phyloP scores from a whole-genome alignment of 108 stramenopile species.

The Nitzschia inconspicua region DNA sequence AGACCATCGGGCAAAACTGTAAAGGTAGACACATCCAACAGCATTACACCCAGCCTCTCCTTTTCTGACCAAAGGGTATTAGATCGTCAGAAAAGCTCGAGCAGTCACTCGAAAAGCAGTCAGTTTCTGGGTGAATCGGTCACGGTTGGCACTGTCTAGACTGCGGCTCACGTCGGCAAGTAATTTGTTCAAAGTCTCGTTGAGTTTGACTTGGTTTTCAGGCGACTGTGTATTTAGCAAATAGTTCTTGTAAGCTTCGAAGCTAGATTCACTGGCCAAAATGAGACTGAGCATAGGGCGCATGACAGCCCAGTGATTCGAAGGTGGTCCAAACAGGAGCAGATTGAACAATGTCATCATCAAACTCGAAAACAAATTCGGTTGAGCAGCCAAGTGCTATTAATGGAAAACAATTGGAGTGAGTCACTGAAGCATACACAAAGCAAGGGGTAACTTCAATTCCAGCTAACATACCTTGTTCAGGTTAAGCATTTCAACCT shows the following conservation, averaged over 20 bases:
- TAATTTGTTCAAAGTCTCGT: slow-evolving; percentile 90
- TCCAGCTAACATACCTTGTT: slow-evolving; percentile 56
- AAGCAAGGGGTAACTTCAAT: background rate
- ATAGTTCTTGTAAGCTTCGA: slow-evolving; percentile 89
- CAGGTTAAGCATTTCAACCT: slow-evolving; percentile 77
- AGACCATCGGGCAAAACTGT: too few species aligned
- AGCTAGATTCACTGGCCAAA: slow-evolving; percentile 91
- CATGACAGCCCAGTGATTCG: slow-evolving; percentile 98
- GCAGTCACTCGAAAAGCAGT: slow-evolving; percentile 94
- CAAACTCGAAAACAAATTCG: slow-evolving; percentile 86
- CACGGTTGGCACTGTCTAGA: slow-evolving; percentile 93
- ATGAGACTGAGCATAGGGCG: slow-evolving; percentile 97
- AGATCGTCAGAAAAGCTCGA: slow-evolving; percentile 89
- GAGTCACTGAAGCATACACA: background rate
- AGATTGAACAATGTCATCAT: slow-evolving; percentile 95
- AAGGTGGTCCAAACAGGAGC: slow-evolving; percentile 90
- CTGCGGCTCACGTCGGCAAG: slow-evolving; percentile 87
- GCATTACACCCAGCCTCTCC: too few species aligned
- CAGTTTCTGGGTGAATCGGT: slow-evolving; percentile 94
- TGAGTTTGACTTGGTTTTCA: slow-evolving; percentile 84
- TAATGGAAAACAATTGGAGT: slow-evolving; percentile 1
- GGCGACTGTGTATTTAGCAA: slow-evolving; percentile 87
- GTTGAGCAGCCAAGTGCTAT: slow-evolving; percentile 83
- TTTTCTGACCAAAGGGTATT: background rate
- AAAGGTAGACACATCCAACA: too few species aligned